Evolutionary conservation across 768 basidiomycete species (phyloP).

Genomic region (Lactifluus echinatus): DNA sequence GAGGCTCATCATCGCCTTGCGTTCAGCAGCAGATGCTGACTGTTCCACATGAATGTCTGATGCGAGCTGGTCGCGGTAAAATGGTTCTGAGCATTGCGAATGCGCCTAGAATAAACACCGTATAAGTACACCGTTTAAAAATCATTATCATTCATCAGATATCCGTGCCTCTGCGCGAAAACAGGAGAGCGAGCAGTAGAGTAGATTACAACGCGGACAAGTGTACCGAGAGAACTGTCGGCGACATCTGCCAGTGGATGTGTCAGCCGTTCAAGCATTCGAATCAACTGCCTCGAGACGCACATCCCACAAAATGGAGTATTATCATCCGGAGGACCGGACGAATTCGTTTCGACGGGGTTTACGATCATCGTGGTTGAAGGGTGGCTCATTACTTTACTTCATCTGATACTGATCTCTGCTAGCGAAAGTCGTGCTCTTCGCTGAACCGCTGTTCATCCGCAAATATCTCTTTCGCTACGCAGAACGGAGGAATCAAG

Average conservation of each 20-base stretch:
- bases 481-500: no score
- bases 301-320: conserved; percentile 9
- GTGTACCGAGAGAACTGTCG: conserved; percentile 73
- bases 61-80: conserved; percentile 71
- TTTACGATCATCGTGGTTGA: background rate
- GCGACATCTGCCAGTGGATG: conserved; percentile 44
- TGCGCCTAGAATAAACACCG: conserved; percentile 38
- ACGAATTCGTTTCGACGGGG: background rate
- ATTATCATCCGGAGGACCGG: background rate
- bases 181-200: conserved; percentile 73
- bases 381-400: background rate
- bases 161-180: conserved; percentile 49
- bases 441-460: no score
- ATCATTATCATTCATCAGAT: no score
- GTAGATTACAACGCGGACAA: conserved; percentile 73
- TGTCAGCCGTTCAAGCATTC: background rate
- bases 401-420: no score
- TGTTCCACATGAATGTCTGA: conserved; percentile 48
- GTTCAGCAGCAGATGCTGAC: conserved; percentile 49
- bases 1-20: conserved; percentile 57
- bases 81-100: conserved; percentile 68
- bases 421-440: no score
- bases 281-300: background rate
- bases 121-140: background rate
- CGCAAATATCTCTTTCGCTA: no score